Percentiles rank a stretch among this genome's conserved stretches.
These are phyloP conservation scores for Eurotiales sp. DNA, from an alignment of 2,329 filamentous ascomycete genomes.

Conservation along the genomic window DNA sequence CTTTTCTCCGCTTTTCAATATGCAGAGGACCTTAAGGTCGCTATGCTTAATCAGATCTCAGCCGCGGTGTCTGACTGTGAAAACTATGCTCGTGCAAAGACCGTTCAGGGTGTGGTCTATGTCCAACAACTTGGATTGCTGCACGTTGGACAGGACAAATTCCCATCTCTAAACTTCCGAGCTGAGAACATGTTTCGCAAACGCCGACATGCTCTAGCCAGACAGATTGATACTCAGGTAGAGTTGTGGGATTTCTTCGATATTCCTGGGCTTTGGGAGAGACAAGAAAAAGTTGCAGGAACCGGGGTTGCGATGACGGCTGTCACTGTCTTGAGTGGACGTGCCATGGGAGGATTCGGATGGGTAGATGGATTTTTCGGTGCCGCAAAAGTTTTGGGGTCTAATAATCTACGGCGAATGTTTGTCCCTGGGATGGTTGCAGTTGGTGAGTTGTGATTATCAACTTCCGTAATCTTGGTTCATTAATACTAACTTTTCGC, in stretches of 20 bases:
- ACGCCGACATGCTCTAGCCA: slow-evolving; percentile 73
- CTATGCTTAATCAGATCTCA: slow-evolving; percentile 85
- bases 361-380: slow-evolving; percentile 88
- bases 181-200: slow-evolving; percentile 88
- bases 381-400: slow-evolving; percentile 74
- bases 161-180: slow-evolving; percentile 79
- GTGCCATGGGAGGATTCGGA: slow-evolving; percentile 75
- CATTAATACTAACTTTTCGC: slow-evolving; percentile 29
- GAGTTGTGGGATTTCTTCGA: slow-evolving; percentile 95
- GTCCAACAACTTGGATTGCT: slow-evolving; percentile 86
- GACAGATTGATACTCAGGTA: slow-evolving; percentile 81
- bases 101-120: slow-evolving; percentile 74
- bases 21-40: slow-evolving; percentile 85
- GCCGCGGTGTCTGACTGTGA: slow-evolving; percentile 76
- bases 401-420: slow-evolving; percentile 74
- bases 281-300: slow-evolving; percentile 90
- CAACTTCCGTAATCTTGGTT: slow-evolving; percentile 2
- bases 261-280: slow-evolving; percentile 72
- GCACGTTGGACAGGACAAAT: slow-evolving; percentile 78
- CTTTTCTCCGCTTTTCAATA: slow-evolving; percentile 83
- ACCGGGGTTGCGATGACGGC: slow-evolving; percentile 93
- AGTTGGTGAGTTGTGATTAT: slow-evolving; percentile 60
- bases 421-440: slow-evolving; percentile 75
- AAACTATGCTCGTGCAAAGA: slow-evolving; percentile 74
- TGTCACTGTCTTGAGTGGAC: slow-evolving; percentile 76